Conservation (phyloP, 2,329 filamentous ascomycete genomes). For the Dryadomyces quercivorus region DNA sequence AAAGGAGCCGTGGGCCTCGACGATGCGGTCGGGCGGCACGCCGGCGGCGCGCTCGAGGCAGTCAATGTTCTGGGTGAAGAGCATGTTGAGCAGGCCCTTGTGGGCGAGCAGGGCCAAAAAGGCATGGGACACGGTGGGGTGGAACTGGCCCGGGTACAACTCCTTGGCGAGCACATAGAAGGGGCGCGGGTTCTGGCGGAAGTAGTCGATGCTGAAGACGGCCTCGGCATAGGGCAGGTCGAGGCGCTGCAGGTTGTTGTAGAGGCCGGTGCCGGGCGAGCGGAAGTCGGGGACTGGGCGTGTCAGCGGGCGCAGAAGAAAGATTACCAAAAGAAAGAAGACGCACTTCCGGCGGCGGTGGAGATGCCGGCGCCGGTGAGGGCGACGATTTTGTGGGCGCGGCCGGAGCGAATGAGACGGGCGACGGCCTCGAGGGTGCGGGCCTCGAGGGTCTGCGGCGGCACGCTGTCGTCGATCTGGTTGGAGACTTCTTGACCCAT, state of each 20-base stretch:
- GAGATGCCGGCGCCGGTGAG: conserved; percentile 87
- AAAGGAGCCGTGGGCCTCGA: conserved; percentile 94
- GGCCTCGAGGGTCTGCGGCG: conserved; percentile 51
- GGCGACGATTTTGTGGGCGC: conserved; percentile 62
- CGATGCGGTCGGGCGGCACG: conserved; percentile 65
- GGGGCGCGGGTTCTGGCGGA: conserved; percentile 68
- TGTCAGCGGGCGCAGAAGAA: too few relatives aligned
- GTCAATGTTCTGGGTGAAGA: conserved; percentile 98
- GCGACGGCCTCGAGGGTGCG: conserved; percentile 65
- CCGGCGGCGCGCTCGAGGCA: conserved; percentile 83
- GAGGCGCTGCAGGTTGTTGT: conserved; percentile 78
- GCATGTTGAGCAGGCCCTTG: conserved; percentile 67
- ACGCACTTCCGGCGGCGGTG: conserved; percentile 53
- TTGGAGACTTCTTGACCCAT: conserved; percentile 83
- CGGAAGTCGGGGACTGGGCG: conserved; percentile 75
- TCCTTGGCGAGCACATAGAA: conserved; percentile 91
- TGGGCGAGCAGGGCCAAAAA: conserved; percentile 75
- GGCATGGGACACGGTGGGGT: conserved; percentile 78
- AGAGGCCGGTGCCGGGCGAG: conserved; percentile 84
- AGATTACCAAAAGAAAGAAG: neutral
- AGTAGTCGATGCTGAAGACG: conserved; percentile 88
- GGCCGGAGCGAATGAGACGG: conserved; percentile 62
- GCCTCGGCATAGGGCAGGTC: conserved; percentile 83
- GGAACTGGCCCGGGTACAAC: conserved; percentile 80
- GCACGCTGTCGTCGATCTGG: conserved; percentile 49